Conservation (phyloP, 805 yeast species). For the Yarrowia sp. region DNA sequence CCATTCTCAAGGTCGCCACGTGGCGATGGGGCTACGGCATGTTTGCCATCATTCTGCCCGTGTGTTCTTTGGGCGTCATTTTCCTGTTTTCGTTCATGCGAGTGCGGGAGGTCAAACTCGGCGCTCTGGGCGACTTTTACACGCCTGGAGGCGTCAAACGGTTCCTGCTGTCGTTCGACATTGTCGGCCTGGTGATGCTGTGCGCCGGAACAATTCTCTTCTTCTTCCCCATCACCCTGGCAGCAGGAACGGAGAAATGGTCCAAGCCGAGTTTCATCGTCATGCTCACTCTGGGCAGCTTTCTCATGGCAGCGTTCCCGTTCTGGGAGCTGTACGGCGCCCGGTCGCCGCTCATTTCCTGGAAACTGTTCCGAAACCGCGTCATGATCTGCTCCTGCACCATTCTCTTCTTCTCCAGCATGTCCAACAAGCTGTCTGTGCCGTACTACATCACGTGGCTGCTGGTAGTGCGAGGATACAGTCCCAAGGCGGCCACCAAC, state of each 20-base stretch:
- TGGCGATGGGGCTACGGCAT: slow-evolving; percentile 63
- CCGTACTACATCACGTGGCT: slow-evolving; percentile 33
- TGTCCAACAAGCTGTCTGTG: slow-evolving; percentile 8
- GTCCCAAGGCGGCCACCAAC: slow-evolving; percentile 15
- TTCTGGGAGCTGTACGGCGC: slow-evolving; percentile 30
- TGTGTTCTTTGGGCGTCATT: not conserved
- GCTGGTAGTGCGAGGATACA: slow-evolving; percentile 18
- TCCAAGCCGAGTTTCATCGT: slow-evolving; percentile 9
- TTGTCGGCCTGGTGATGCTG: slow-evolving; percentile 6
- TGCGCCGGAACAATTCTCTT: slow-evolving; percentile 9
- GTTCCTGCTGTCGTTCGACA: slow-evolving; percentile 1
- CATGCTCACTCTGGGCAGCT: slow-evolving; percentile 21
- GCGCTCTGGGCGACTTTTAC: slow-evolving; percentile 1
- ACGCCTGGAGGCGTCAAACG: slow-evolving; percentile 5
- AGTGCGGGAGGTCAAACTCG: not conserved
- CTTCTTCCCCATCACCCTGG: slow-evolving; percentile 31
- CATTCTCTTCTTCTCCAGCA: not conserved
- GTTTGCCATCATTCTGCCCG: slow-evolving; percentile 56
- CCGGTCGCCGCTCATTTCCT: slow-evolving; percentile 1
- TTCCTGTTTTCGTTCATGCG: slow-evolving; percentile 1
- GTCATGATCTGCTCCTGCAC: slow-evolving; percentile 16
- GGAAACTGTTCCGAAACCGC: slow-evolving; percentile 21
- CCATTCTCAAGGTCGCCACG: slow-evolving; percentile 51
- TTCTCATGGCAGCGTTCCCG: not conserved
- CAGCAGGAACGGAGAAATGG: slow-evolving; percentile 25